Evolutionary conservation across 768 basidiomycete genomes (phyloP).

Genomic region (Leccinum obscurum): DNA sequence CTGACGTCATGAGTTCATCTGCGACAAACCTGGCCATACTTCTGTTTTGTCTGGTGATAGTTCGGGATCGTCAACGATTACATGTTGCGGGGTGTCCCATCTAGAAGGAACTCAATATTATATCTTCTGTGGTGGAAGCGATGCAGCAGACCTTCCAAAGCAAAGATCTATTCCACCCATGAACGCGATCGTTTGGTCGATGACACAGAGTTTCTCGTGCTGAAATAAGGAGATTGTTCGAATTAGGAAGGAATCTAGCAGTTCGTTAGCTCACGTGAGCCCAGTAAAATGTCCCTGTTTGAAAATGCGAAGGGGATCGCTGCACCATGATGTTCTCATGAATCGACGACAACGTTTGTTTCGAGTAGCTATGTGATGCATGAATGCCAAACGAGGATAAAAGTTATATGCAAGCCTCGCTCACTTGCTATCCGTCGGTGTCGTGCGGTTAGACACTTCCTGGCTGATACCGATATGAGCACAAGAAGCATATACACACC

Average conservation of each 20-base stretch:
- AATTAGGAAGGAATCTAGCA: neutral
- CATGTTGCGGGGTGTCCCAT: slow-evolving; percentile 97
- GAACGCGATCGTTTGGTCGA: slow-evolving; percentile 96
- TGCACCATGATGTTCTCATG: slow-evolving; percentile 96
- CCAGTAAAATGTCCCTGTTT: slow-evolving; percentile 98
- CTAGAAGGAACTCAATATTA: slow-evolving; percentile 35
- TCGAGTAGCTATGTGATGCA: slow-evolving; percentile 66
- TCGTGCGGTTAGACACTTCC: slow-evolving; percentile 94
- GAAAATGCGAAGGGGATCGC: slow-evolving; percentile 95
- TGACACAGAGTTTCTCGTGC: slow-evolving; percentile 98
- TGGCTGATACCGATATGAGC: slow-evolving; percentile 50
- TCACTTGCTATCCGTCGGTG: slow-evolving; percentile 90
- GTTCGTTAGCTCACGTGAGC: slow-evolving; percentile 70
- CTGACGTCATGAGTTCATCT: neutral
- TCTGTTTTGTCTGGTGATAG: slow-evolving; percentile 53
- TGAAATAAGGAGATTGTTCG: slow-evolving; percentile 29
- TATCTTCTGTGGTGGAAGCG: neutral
- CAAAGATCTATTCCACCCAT: slow-evolving; percentile 97
- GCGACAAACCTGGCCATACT: slow-evolving; percentile 80
- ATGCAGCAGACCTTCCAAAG: slow-evolving; percentile 66
- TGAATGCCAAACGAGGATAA: slow-evolving; percentile 9
- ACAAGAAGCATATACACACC: neutral
- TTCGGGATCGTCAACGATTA: slow-evolving; percentile 83
- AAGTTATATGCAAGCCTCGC: slow-evolving; percentile 24
- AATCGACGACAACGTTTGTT: slow-evolving; percentile 72